These are phyloP conservation scores for Knoxia roxburghii DNA, from an alignment of 257 asterid genomes.

Conservation along the genomic window DNA sequence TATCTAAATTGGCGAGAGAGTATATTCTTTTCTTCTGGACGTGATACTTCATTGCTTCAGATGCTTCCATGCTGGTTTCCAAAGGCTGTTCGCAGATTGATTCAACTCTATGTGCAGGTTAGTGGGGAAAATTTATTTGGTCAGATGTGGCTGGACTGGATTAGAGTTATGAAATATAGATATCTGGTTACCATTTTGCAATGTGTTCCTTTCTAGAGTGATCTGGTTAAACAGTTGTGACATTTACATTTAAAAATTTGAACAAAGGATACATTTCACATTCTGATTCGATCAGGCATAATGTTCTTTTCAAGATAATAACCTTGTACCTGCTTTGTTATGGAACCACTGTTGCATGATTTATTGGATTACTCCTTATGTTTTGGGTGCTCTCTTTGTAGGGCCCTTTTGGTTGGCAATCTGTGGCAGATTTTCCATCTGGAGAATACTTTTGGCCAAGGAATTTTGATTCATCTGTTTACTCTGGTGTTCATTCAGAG, in stretches of 20 bases:
- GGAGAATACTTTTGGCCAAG: conserved; percentile 60
- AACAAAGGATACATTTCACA: not conserved
- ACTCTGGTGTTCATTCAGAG: conserved; percentile 61
- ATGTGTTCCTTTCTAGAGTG: not conserved
- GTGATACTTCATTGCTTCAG: conserved; percentile 87
- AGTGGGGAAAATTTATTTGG: conserved; percentile 6
- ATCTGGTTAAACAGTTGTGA: not conserved
- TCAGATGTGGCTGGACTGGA: not conserved
- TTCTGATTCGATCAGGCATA: not conserved
- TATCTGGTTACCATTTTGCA: not conserved
- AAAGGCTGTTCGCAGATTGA: conserved; percentile 84
- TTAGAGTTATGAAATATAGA: not conserved
- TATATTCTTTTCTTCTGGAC: conserved; percentile 80
- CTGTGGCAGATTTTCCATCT: conserved; percentile 58
- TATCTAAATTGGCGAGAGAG: conserved; percentile 96
- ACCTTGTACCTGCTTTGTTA: not conserved
- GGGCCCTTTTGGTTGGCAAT: conserved; percentile 96
- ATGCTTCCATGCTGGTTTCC: conserved; percentile 98
- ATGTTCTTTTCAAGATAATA: not conserved
- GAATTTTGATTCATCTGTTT: conserved; percentile 57
- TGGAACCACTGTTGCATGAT: not conserved
- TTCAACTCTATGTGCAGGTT: conserved; percentile 94
- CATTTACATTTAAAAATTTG: not conserved
- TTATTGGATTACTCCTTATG: conserved; percentile 1
- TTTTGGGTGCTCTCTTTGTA: conserved; percentile 33